Conservation (phyloP, 2,329 filamentous ascomycete genomes). For the Purpureocillium takamizusanense region DNA sequence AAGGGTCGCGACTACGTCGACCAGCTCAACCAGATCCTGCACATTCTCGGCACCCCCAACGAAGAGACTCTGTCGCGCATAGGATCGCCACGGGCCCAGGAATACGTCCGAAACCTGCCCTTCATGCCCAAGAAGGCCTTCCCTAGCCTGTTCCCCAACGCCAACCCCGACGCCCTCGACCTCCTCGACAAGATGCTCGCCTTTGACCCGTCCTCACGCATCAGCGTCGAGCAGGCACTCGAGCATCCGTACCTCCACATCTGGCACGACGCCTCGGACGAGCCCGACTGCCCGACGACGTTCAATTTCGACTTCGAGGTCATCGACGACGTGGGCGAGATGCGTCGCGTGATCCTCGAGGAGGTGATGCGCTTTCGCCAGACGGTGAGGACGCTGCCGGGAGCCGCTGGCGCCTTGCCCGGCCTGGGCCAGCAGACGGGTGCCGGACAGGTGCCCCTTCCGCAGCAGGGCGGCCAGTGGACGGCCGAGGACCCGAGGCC, state of each 20-base stretch:
- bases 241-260: constrained; percentile 96
- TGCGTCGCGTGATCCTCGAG: constrained; percentile 96
- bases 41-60: constrained; percentile 93
- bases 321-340: constrained; percentile 88
- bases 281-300: constrained; percentile 83
- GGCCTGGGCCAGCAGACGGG: constrained; percentile 26
- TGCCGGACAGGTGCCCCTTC: constrained; percentile 42
- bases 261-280: constrained; percentile 96
- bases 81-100: constrained; percentile 88
- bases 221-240: constrained; percentile 88
- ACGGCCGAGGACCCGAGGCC: constrained; percentile 51
- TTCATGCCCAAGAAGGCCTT: constrained; percentile 93
- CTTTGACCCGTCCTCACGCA: constrained; percentile 88
- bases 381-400: constrained; percentile 42
- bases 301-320: constrained; percentile 99
- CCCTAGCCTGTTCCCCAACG: constrained; percentile 79
- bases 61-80: constrained; percentile 92
- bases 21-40: constrained; percentile 97
- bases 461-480: constrained; percentile 42
- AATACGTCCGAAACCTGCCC: constrained; percentile 94
- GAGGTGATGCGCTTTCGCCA: constrained; percentile 83
- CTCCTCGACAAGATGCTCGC: constrained; percentile 95
- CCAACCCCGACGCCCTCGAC: constrained; percentile 92
- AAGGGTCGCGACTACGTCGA: constrained; percentile 99
- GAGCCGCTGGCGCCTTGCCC: constrained; percentile 18